These are phyloP conservation scores for Penicillium pulvis DNA, from an alignment of 495 filamentous ascomycete genomes.

Conservation along the genomic window DNA sequence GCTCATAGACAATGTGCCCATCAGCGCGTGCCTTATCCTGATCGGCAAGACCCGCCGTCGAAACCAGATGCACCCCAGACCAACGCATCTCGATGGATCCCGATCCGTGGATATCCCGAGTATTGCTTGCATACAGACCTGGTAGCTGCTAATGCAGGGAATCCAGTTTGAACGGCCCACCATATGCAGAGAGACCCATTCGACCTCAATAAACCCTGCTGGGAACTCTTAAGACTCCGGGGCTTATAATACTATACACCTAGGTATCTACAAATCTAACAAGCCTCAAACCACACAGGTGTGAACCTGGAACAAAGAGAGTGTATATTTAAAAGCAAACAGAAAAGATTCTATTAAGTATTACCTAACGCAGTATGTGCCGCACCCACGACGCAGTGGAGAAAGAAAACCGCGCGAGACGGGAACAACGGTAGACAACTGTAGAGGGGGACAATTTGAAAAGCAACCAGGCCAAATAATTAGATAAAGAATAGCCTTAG, in stretches of 20 bases:
- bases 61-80: conserved; percentile 6
- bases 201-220: not conserved
- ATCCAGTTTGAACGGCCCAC: not conserved
- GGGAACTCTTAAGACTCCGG: too few relatives aligned
- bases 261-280: too few relatives aligned
- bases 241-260: too few relatives aligned
- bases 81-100: conserved; percentile 13
- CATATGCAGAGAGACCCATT: not conserved
- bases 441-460: conserved; percentile 18
- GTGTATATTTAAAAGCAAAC: conserved; percentile 13
- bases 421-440: conserved; percentile 31
- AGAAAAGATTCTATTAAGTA: conserved; percentile 39
- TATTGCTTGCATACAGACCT: conserved; percentile 14
- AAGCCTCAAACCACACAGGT: too few relatives aligned
- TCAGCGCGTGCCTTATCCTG: too few relatives aligned
- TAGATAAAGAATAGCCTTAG: conserved; percentile 5
- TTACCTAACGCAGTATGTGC: conserved; percentile 35
- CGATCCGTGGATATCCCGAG: not conserved
- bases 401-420: conserved; percentile 22
- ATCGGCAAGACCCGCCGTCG: not conserved
- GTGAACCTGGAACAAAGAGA: too few relatives aligned
- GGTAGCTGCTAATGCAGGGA: not conserved
- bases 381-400: conserved; percentile 22
- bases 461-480: conserved; percentile 6
- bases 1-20: not conserved